A percentile compares a stretch with the other conserved stretches of the same genome.
These are phyloP conservation scores for Penicillium daleae DNA, from an alignment of 495 filamentous ascomycete species.

Conservation along the genomic window DNA sequence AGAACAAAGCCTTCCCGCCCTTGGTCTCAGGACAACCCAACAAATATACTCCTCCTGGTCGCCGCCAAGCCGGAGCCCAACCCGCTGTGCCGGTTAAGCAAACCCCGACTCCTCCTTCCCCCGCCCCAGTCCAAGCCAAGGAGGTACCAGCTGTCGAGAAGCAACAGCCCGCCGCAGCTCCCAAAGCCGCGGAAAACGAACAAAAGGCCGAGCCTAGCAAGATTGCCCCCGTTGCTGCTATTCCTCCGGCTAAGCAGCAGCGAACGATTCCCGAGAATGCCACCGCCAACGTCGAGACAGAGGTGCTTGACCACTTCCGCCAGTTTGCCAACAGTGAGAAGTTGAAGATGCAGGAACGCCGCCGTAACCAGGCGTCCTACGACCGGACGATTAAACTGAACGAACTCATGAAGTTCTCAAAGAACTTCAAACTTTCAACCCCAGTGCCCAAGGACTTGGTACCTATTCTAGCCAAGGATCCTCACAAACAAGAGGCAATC, in stretches of 20 bases:
- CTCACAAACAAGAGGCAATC: constrained; percentile 87
- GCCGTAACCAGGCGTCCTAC: constrained; percentile 64
- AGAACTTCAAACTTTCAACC: constrained; percentile 89
- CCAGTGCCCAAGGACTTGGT: constrained; percentile 91
- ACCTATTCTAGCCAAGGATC: constrained; percentile 94
- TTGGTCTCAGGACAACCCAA: constrained; percentile 64
- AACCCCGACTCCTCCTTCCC: constrained; percentile 16
- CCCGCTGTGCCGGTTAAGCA: constrained; percentile 65
- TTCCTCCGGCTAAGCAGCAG: constrained; percentile 17
- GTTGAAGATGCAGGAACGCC: constrained; percentile 68
- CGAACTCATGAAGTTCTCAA: constrained; percentile 92
- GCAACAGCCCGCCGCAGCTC: constrained; percentile 26
- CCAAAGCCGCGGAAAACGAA: constrained; percentile 36
- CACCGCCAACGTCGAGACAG: constrained; percentile 74
- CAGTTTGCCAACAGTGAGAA: constrained; percentile 81
- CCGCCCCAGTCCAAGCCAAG: constrained; percentile 32
- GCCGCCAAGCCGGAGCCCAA: constrained; percentile 74
- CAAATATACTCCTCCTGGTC: constrained; percentile 88
- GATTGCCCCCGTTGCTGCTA: constrained; percentile 23
- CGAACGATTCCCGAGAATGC: constrained; percentile 57
- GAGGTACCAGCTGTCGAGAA: constrained; percentile 43
- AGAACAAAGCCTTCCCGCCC: constrained; percentile 67
- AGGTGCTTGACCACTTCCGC: constrained; percentile 79
- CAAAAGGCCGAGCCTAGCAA: constrained; percentile 40
- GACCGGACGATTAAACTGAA: constrained; percentile 90